Percentiles rank a stretch among this genome's conserved stretches.
Evolutionary conservation across 176 grass and related monocot species (phyloP).

Genomic region (Musa schizocarpa): DNA sequence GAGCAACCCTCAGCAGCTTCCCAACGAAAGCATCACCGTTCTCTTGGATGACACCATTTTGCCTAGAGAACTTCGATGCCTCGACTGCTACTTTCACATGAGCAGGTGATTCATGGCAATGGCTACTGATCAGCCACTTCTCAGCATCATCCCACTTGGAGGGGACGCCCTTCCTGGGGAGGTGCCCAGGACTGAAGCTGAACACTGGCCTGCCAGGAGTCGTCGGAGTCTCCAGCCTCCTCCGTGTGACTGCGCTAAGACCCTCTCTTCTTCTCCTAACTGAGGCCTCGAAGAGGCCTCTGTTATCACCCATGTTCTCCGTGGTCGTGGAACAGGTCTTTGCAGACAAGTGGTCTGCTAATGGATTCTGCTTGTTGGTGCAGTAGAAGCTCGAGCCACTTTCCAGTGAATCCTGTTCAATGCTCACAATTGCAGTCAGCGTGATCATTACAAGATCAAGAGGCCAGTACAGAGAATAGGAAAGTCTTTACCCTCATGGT

Average conservation of each 20-base stretch:
- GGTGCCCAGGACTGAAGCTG: conserved; percentile 42
- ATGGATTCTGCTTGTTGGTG: conserved; percentile 26
- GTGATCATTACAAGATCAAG: not conserved
- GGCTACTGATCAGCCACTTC: conserved; percentile 20
- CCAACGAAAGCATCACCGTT: not conserved
- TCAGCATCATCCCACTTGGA: conserved; percentile 61
- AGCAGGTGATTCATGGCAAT: conserved; percentile 14
- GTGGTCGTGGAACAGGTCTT: conserved; percentile 45
- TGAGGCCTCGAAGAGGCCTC: conserved; percentile 31
- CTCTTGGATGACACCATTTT: not conserved
- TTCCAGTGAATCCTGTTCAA: conserved; percentile 42
- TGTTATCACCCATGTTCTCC: conserved; percentile 40
- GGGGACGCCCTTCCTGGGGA: conserved; percentile 44
- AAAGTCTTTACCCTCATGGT: not conserved
- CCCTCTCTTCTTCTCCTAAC: conserved; percentile 32
- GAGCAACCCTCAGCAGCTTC: not conserved
- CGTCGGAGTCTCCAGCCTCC: conserved; percentile 23
- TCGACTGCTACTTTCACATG: not conserved
- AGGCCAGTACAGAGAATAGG: not conserved
- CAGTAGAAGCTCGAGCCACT: conserved; percentile 2
- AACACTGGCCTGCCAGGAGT: conserved; percentile 27
- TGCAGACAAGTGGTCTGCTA: conserved; percentile 44
- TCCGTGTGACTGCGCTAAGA: conserved; percentile 15
- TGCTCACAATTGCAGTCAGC: not conserved
- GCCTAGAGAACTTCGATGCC: not conserved